Evolutionary conservation across 176 grass and related monocot species (phyloP), one percentile per base, ranked within the genome.

Genomic region (Hsuehochloa calcarea): DNA sequence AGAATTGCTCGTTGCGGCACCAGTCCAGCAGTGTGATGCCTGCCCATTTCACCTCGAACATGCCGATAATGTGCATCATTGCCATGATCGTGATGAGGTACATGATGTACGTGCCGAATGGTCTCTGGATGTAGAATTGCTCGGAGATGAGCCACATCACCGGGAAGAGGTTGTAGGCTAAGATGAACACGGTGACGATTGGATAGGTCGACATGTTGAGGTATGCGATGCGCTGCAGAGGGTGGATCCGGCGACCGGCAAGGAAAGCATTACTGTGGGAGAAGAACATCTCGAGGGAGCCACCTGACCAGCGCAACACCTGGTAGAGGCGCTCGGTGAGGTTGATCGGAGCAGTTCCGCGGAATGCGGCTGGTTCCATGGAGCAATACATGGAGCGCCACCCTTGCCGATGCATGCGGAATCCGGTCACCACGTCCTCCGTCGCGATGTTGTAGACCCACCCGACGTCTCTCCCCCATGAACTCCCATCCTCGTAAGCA

Each of bases 391-490:
- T 64, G 62, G 86, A 88, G 31, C 17, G 4, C 86, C 86, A 88
- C 0, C 86, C 86, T 23, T 83, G 55, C 0, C 86, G 31, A 31
- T 88, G 86, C 3, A 78, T 12, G 20, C 80, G 80, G 31, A 83
- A 88, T 12, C 86, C 80, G 1, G 86, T 88, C 0, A 19, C 86
- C 15, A 88, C 67, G 22, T 88, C 86, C 12, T 88, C 86, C 4
- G 86, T 88, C 3, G 86, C 86, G 15, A 88, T 88, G 17, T 78
- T 64, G 66, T 88, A 88, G 27, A 88, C 63, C 52, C 54, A 88
- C 16, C 86, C 86, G 1, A 65, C 31, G 4, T 25, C 65, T 17
- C 23, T 51, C 1, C 86, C 80, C 86, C 86, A 88, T 0, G 0
- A 4, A 2, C 80, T 88, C 5, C 65, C 74, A 0, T 82, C 72